Percentiles rank a stretch among this genome's conserved stretches.
These are phyloP conservation scores for Calonectria hongkongensis DNA, from an alignment of 2,329 filamentous ascomycete species.

Conservation along the genomic window DNA sequence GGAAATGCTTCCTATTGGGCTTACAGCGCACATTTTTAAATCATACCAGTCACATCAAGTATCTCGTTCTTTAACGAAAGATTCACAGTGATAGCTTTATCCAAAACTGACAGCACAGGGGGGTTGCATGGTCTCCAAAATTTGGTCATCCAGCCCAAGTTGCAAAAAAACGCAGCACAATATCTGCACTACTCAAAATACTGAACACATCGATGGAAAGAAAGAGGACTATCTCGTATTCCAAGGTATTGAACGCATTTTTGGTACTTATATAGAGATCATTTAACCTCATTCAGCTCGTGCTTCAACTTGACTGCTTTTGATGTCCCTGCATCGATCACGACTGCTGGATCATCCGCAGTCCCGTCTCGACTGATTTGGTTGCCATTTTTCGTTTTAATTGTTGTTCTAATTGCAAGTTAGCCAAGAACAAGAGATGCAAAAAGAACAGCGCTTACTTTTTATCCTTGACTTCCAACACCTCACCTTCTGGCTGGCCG, in stretches of 20 bases:
- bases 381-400: slow-evolving; percentile 65
- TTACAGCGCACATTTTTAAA: too few species aligned
- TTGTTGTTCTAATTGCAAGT: slow-evolving; percentile 39
- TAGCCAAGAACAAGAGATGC: not conserved
- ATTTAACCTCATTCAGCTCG: slow-evolving; percentile 58
- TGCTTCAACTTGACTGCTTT: slow-evolving; percentile 65
- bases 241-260: not conserved
- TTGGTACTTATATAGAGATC: not conserved
- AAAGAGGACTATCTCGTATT: not conserved
- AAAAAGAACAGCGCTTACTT: slow-evolving; percentile 56
- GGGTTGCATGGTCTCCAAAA: too few species aligned
- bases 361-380: slow-evolving; percentile 63
- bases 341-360: slow-evolving; percentile 64
- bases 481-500: slow-evolving; percentile 65
- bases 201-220: not conserved
- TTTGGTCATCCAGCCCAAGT: too few species aligned
- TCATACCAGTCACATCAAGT: too few species aligned
- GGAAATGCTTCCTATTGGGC: too few species aligned
- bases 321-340: slow-evolving; percentile 65
- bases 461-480: slow-evolving; percentile 65
- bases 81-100: too few species aligned
- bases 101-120: too few species aligned
- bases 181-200: too few species aligned
- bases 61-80: too few species aligned
- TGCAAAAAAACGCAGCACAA: too few species aligned